Percentiles rank a stretch among this genome's conserved stretches.
These are phyloP conservation scores for Vicia sativa DNA, from an alignment of 306 rosid species.

Conservation along the genomic window DNA sequence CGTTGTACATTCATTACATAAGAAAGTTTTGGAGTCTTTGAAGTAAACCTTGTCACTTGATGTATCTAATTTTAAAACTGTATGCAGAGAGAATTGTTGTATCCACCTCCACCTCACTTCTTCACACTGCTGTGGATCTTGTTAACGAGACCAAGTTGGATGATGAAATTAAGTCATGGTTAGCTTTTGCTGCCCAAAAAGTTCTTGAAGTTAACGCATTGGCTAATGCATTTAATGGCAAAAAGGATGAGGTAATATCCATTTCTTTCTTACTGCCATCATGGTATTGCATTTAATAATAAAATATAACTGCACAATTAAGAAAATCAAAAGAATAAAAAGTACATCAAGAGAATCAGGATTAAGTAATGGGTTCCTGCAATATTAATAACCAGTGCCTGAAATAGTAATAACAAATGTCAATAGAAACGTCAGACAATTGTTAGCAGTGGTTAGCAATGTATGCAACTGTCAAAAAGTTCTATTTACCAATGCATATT, in stretches of 20 bases:
- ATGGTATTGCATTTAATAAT: not conserved
- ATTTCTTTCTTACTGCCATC: constrained; percentile 8
- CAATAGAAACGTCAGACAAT: constrained; percentile 12
- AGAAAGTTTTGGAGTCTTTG: constrained; percentile 6
- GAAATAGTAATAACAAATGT: not conserved
- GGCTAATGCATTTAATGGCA: constrained; percentile 78
- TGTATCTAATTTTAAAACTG: constrained; percentile 8
- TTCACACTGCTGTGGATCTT: constrained; percentile 94
- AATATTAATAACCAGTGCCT: not conserved
- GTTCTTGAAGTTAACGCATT: constrained; percentile 84
- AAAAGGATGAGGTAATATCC: constrained; percentile 68
- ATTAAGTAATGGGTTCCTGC: not conserved
- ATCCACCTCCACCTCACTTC: constrained; percentile 88
- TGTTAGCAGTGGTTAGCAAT: constrained; percentile 11
- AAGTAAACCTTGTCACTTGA: not conserved
- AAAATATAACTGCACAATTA: not conserved
- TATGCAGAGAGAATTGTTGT: constrained; percentile 75
- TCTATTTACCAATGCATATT: constrained; percentile 10
- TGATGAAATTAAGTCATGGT: constrained; percentile 84
- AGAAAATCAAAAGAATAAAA: not conserved
- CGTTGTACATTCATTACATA: constrained; percentile 20
- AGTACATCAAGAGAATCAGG: not conserved
- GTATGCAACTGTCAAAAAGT: not conserved
- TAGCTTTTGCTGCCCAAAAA: constrained; percentile 95
- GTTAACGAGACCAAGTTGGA: constrained; percentile 88